Conservation (phyloP, 2,329 filamentous ascomycete genomes). For the Botrytis porri region DNA sequence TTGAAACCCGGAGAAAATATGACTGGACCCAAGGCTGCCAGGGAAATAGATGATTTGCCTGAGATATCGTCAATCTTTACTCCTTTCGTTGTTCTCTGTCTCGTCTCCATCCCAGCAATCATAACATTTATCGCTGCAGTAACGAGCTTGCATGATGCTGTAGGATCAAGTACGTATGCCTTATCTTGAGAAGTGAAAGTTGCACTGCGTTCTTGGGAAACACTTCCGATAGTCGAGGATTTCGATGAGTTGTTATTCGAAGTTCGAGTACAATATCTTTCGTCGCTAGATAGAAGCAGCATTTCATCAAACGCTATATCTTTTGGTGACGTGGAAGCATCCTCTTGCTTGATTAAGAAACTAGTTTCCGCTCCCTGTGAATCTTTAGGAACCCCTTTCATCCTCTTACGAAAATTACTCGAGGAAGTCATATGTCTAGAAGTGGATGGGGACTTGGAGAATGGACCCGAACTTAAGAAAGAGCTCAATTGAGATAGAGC, state of each 20-base stretch:
- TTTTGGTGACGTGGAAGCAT: neutral
- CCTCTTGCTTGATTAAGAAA: neutral
- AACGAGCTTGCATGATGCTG: conserved; percentile 17
- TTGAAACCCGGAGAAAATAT: conserved; percentile 35
- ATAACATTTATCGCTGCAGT: conserved; percentile 23
- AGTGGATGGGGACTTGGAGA: neutral
- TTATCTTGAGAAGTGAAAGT: neutral
- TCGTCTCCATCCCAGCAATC: conserved; percentile 19
- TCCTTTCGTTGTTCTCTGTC: conserved; percentile 2
- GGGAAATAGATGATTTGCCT: conserved; percentile 17
- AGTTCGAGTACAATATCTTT: neutral
- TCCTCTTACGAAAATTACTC: neutral
- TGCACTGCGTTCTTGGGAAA: neutral
- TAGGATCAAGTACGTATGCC: neutral
- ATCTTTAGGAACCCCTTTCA: too few species aligned
- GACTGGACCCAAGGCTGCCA: conserved; percentile 19
- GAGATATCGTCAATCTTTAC: conserved; percentile 23
- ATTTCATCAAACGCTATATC: neutral
- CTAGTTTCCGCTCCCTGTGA: too few species aligned
- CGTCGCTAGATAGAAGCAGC: neutral
- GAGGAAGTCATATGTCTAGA: neutral
- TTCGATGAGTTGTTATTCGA: neutral
- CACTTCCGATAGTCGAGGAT: neutral
- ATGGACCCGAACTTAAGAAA: neutral
- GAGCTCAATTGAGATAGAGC: conserved; percentile 1